Evolutionary conservation across 208 protist genomes (phyloP).

Genomic region (Wallacemonas sp.): DNA sequence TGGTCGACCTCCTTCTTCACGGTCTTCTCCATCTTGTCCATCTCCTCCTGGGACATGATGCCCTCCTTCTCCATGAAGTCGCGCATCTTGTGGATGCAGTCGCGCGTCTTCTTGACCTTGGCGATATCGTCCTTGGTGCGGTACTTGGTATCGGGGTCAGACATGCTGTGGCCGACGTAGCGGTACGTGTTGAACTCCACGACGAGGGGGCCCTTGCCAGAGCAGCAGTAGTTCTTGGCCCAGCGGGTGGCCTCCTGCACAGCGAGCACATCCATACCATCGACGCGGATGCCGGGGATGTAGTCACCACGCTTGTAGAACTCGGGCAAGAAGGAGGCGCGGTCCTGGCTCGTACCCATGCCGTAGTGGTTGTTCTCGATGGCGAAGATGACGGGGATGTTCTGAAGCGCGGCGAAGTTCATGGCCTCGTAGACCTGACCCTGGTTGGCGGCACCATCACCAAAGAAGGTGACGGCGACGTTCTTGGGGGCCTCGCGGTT

Average conservation of each 20-base stretch:
- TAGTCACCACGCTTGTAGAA: conserved; percentile 98
- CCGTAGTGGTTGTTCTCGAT: conserved; percentile 99
- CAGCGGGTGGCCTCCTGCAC: conserved; percentile 93
- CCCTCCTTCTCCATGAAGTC: conserved; percentile 77
- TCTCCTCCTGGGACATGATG: conserved; percentile 94
- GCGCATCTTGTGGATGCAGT: conserved; percentile 92
- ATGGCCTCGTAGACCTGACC: conserved; percentile 98
- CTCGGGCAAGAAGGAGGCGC: conserved; percentile 87
- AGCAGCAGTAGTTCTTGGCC: conserved; percentile 79
- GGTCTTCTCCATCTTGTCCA: conserved; percentile 91
- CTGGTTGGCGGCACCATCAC: conserved; percentile 98
- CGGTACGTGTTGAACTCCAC: conserved; percentile 97
- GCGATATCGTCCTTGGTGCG: conserved; percentile 95
- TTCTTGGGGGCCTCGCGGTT: conserved; percentile 84
- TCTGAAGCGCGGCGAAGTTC: conserved; percentile 98
- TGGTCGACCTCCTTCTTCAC: conserved; percentile 93
- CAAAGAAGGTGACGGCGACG: conserved; percentile 94
- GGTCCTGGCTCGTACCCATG: conserved; percentile 96
- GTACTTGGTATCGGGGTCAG: conserved; percentile 97
- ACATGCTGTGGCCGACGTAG: conserved; percentile 98
- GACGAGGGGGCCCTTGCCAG: conserved; percentile 94
- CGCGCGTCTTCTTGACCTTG: conserved; percentile 84
- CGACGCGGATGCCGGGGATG: conserved; percentile 95
- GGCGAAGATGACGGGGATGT: conserved; percentile 96
- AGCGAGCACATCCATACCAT: conserved; percentile 98